Evolutionary conservation across 2,329 filamentous ascomycete species (phyloP), one percentile per base, ranked within the genome.

Genomic region (Talaromyces sp.): DNA sequence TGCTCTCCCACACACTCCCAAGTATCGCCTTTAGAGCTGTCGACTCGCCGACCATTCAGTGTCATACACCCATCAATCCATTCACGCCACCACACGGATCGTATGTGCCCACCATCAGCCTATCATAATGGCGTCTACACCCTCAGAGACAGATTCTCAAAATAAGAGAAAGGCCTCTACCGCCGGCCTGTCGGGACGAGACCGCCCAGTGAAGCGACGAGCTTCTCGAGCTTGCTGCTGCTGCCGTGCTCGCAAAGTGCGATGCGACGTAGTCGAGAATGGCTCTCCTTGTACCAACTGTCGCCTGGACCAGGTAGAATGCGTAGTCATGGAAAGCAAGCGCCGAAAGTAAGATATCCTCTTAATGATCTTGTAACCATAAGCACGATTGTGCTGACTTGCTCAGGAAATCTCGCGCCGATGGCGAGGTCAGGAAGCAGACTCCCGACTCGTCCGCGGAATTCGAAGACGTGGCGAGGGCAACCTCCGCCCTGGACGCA

Each of bases 151-250:
- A 24, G 71, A 75, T 46, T 65, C 72, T 51, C 72, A 74, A 61
- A 70, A 69, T 62, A 87, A 87, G 74, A 80, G 85, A 64, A 85
- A 85, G 67, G 80, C 82, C 50, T 79, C 81, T 46, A 75, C 79
- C 60, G 83, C 84, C 27, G 83, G 83, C 29, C 73, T 87, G 51
- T 77, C 82, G 58, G 77, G 77, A 63, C 46, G 53, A n/a, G 74
- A 80, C 69, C 79, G 83, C 61, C 84, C 84, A 58, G 85, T 88
- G 57, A 97, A 96, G 77, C 84, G 92, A 69, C 85, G 92, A 70
- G 92, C 92, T n/a, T 91, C 92, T 10, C 90, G 93, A 67, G 92
- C 92, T 19, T 97, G 92, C 74, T 90, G 91, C 64, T 91, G 89
- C 68, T 96, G 92, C 76, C 85, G 92, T 68, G 87, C 89, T 60